These are phyloP conservation scores for Garcia nutans DNA, from an alignment of 345 rosid genomes.

Conservation along the genomic window DNA sequence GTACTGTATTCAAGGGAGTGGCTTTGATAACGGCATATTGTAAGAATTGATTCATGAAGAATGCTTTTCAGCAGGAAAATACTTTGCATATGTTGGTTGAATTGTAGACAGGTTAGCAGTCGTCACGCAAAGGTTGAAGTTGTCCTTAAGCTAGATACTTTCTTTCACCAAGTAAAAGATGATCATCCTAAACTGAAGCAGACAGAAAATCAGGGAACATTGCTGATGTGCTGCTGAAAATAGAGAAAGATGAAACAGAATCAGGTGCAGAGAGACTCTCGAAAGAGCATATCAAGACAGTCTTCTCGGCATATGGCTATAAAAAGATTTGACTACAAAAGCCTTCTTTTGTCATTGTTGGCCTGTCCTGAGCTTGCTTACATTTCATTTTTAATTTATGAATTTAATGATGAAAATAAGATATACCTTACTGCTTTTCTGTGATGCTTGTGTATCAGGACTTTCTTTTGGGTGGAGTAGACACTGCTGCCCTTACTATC, in stretches of 20 bases:
- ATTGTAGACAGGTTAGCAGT: slow-evolving; percentile 37
- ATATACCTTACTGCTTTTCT: background rate
- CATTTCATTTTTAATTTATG: background rate
- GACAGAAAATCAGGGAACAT: slow-evolving; percentile 25
- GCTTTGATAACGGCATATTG: slow-evolving; percentile 29
- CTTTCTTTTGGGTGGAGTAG: slow-evolving; percentile 10
- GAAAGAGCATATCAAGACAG: slow-evolving; percentile 44
- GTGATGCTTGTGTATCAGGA: background rate
- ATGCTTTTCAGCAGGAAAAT: slow-evolving; percentile 33
- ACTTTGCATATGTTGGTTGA: slow-evolving; percentile 35
- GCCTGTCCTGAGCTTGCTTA: background rate
- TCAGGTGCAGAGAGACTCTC: slow-evolving; percentile 21
- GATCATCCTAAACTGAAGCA: slow-evolving; percentile 34
- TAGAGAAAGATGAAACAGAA: slow-evolving; percentile 31
- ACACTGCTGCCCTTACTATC: background rate
- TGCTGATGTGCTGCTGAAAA: slow-evolving; percentile 42
- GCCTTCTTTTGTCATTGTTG: too few species aligned
- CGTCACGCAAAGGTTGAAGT: slow-evolving; percentile 29
- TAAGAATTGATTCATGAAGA: slow-evolving; percentile 29
- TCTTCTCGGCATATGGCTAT: slow-evolving; percentile 11
- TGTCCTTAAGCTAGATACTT: slow-evolving; percentile 36
- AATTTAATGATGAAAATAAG: background rate
- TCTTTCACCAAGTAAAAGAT: slow-evolving; percentile 38
- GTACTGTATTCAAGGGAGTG: background rate
- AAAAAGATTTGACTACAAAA: too few species aligned